Evolutionary conservation across 2,329 filamentous ascomycete genomes (phyloP), one percentile per base, ranked within the genome.

Genomic region (Epichloe scottii): DNA sequence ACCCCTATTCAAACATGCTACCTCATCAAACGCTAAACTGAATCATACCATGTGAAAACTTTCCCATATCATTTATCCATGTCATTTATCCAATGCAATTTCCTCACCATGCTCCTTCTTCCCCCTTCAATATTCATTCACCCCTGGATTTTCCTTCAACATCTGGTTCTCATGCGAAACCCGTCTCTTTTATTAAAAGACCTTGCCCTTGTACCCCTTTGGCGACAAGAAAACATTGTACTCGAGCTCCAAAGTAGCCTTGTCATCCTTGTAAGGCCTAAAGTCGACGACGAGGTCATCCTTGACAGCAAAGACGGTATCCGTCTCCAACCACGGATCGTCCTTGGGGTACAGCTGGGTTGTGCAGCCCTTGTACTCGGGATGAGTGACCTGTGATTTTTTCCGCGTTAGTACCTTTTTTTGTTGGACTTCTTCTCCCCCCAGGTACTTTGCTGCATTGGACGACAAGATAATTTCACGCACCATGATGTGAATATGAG

Each of bases 331-430:
- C 63, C 87, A 86, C 46, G 78, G 75, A 67, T 84, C 79, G 54
- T 78, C 72, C 54, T 75, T 75, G 66, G 87, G 84, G 63, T 89
- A 90, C 49, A 90, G 82, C 66, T 90, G 86, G 0, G 86, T 89
- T 1, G 84, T 85, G 53, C 87, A 58, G 73, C 82, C 73, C 62
- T 82, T 84, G 71, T 85, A 87, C 3, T 81, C 79, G n/a, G 75
- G 74, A 52, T 77, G 75, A 4, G 78, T 78, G 53, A 76, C 67
- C 68, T 70, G 42, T 44, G 21, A 44, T 44, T 44, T 44, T 17
- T 30, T 44, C 23, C 30, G 30, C 30, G 30, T 30, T 11, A 30
- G 30, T 30, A 4, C 30, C 30, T 30, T 11, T 4, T 4, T 30
- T 8, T 3, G 30, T 30, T 30, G 30, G 8, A 30, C 30, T 30